Conservation (phyloP, 2,329 filamentous ascomycete genomes). For the Zarea fungicola region DNA sequence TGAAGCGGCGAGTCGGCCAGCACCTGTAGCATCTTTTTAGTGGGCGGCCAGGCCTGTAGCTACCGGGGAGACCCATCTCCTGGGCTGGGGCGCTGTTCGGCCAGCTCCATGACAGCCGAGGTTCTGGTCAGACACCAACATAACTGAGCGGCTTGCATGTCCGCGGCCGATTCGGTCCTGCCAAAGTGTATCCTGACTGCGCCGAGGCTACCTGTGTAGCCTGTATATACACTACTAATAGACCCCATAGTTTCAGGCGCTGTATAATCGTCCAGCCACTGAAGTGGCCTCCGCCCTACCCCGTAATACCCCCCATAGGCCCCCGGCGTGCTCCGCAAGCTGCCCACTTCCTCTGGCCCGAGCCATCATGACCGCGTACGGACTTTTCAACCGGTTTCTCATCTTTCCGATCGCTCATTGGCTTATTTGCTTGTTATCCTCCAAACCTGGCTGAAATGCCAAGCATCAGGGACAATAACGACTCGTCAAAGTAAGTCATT, state of each 20-base stretch:
- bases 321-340: constrained; percentile 12
- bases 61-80: constrained; percentile 7
- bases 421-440: not conserved
- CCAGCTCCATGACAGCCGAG: constrained; percentile 12
- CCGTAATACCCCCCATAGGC: constrained; percentile 4
- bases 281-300: not conserved
- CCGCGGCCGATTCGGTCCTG: not conserved
- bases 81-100: not conserved
- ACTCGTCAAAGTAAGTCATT: too few species aligned
- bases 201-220: not conserved
- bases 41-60: not conserved
- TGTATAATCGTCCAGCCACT: too few species aligned
- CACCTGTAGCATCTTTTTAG: too few species aligned
- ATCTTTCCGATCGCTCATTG: not conserved
- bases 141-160: not conserved
- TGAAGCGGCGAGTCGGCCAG: too few species aligned
- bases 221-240: not conserved
- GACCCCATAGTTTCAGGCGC: not conserved
- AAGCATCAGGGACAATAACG: too few species aligned
- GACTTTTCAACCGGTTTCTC: not conserved
- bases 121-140: too few species aligned
- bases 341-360: constrained; percentile 13
- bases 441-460: too few species aligned
- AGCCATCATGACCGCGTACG: not conserved
- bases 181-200: not conserved